Percentiles rank a stretch among this genome's conserved stretches.
phyloP scores from a whole-genome alignment of 164 flowering plant species.

The Liquidambar formosana region DNA sequence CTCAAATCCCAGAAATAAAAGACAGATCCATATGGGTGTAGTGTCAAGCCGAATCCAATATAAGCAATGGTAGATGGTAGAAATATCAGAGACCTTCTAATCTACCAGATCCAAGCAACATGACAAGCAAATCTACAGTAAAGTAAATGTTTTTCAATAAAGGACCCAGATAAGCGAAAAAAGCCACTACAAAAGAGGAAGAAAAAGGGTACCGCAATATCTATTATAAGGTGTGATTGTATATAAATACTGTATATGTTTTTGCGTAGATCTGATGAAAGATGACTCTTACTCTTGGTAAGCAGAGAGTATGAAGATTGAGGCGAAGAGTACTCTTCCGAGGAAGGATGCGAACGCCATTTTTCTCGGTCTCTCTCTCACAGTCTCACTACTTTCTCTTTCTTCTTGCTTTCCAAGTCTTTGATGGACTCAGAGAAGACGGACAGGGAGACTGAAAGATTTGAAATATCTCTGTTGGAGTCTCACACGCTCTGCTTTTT shows the following conservation, averaged over 20 bases:
- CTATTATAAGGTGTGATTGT: no score
- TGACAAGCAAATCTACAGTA: background rate
- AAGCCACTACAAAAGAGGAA: no score
- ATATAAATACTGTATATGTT: no score
- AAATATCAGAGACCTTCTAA: background rate
- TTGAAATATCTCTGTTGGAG: no score
- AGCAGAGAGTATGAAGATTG: slow-evolving; percentile 27
- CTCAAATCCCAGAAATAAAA: no score
- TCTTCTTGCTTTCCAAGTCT: slow-evolving; percentile 1
- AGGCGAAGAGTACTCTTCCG: slow-evolving; percentile 28
- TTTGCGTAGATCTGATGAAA: background rate
- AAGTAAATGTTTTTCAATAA: no score
- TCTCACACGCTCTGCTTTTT: no score
- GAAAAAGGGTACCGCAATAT: no score
- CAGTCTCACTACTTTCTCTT: background rate
- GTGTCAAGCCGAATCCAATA: no score
- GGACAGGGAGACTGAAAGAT: background rate
- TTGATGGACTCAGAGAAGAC: slow-evolving; percentile 1
- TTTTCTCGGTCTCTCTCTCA: background rate
- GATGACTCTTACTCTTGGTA: slow-evolving; percentile 23
- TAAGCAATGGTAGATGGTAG: no score
- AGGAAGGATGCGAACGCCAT: slow-evolving; percentile 33
- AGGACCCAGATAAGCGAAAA: no score
- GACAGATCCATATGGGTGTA: background rate
- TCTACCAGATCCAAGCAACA: background rate